Base-by-base conservation (phyloP, 2,329 filamentous ascomycete genomes). In the Penicillium sp. region DNA sequence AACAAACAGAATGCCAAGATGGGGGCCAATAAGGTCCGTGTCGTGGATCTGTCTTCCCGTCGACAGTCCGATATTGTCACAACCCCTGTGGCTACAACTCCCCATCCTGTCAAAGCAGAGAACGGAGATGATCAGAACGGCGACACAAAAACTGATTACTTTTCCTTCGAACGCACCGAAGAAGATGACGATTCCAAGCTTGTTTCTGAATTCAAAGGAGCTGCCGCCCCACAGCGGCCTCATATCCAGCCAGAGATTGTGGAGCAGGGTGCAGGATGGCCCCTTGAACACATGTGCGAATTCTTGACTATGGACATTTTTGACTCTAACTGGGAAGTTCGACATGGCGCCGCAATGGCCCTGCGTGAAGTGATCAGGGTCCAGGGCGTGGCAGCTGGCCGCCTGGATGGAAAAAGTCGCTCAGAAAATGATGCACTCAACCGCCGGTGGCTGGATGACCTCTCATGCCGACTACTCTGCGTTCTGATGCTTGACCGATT, bases 401-500 rank as follows among this genome's bases (percentile, higher is more conserved):
- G 93, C 52, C 73, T 86, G 56, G 86, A 83, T 60, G 88, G 86
- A 59, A 93, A 89, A 72, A 82, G 83, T 10, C 84, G 86, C 62
- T 69, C 77, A 29, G 88, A 96, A 67, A 99, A 99, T 70, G 86
- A 96, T 68, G 71, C 76, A 1, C 80, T 90, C 44, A 99, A 97
- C 68, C 85, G 88, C 60, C 84, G 82, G 70, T 99, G 92, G 92
- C 84, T 99, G 21, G 90, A 97, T 70, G 93, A 99, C 70, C 82
- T 99, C 51, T 91, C 93, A n/a, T 97, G 93, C 69, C 89, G 94
- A 27, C 83, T 99, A 49, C 93, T 93, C 74, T 96, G 91, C 72
- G 93, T 99, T 52, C 88, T 99, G 68, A 97, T 99, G 87, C 86
- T 99, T 17, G 94, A 99, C 77, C 88, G 93, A 53, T 99, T 99